Evolutionary conservation across 345 rosid species (phyloP).

Genomic region (Hibiscus mutabilis): DNA sequence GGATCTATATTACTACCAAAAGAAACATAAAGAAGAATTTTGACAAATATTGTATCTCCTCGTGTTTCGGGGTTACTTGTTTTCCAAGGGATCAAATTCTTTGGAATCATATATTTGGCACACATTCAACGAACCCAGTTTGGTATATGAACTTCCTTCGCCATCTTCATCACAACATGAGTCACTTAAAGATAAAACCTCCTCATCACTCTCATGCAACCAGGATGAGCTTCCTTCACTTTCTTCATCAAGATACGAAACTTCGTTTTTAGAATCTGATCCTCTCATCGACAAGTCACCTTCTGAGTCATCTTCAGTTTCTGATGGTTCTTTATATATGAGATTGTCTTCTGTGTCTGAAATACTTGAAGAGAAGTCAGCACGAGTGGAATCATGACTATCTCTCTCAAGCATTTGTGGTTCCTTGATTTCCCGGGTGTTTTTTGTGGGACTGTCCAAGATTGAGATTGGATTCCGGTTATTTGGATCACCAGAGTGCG

Average conservation of each 20-base stretch:
- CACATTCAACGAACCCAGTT: neutral
- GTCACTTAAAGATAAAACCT: constrained; percentile 14
- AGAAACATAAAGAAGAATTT: neutral
- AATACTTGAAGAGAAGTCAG: constrained; percentile 15
- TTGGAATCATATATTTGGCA: neutral
- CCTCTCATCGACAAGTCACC: constrained; percentile 20
- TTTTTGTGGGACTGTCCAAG: constrained; percentile 31
- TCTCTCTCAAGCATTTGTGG: constrained; percentile 15
- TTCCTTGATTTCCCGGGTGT: constrained; percentile 22
- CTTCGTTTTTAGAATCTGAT: constrained; percentile 24
- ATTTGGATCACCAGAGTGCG: constrained; percentile 67
- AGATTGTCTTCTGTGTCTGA: constrained; percentile 26
- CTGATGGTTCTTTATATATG: constrained; percentile 21
- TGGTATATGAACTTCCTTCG: neutral
- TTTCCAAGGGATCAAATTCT: neutral
- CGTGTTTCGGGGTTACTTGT: neutral
- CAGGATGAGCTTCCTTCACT: constrained; percentile 5
- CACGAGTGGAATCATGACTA: neutral
- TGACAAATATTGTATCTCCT: neutral
- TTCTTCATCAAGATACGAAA: constrained; percentile 11
- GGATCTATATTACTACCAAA: neutral
- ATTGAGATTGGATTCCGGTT: constrained; percentile 46
- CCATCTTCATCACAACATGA: constrained; percentile 11
- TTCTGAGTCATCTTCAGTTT: constrained; percentile 26
- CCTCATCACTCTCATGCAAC: constrained; percentile 8